Percentiles rank a stretch among this genome's conserved stretches.
These are phyloP conservation scores for Penicillium canescens DNA, from an alignment of 495 filamentous ascomycete genomes.

Conservation along the genomic window DNA sequence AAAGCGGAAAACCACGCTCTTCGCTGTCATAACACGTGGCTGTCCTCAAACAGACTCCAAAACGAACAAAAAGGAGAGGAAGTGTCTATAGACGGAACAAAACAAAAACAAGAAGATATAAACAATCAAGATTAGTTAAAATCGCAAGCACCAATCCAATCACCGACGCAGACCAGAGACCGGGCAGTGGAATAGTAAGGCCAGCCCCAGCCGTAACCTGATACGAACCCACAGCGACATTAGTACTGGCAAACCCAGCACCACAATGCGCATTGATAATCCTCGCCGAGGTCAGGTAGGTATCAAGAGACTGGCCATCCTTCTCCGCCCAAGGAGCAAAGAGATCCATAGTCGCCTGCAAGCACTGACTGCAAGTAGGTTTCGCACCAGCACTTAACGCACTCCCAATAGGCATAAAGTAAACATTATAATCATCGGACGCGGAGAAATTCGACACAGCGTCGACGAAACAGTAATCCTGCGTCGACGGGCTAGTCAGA, in stretches of 20 bases:
- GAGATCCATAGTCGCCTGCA: too few species aligned
- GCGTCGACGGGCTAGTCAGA: too few species aligned
- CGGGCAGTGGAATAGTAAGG: slow-evolving; percentile 2
- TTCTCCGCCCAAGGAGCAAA: too few species aligned
- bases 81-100: slow-evolving; percentile 3
- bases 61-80: slow-evolving; percentile 5
- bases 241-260: slow-evolving; percentile 58
- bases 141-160: background rate
- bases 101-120: background rate
- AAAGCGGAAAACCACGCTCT: slow-evolving; percentile 13
- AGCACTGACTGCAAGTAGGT: too few species aligned
- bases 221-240: slow-evolving; percentile 46
- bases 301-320: slow-evolving; percentile 57
- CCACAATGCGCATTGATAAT: slow-evolving; percentile 69
- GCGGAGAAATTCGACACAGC: too few species aligned
- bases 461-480: too few species aligned
- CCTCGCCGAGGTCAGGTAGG: slow-evolving; percentile 63
- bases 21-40: slow-evolving; percentile 28
- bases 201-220: slow-evolving; percentile 16
- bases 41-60: slow-evolving; percentile 7
- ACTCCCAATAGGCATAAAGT: too few species aligned
- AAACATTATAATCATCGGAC: too few species aligned
- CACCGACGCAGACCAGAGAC: background rate
- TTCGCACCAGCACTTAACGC: too few species aligned
- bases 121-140: background rate